phyloP scores from a whole-genome alignment of 768 basidiomycete species.

The Leccinum subgranulosum region DNA sequence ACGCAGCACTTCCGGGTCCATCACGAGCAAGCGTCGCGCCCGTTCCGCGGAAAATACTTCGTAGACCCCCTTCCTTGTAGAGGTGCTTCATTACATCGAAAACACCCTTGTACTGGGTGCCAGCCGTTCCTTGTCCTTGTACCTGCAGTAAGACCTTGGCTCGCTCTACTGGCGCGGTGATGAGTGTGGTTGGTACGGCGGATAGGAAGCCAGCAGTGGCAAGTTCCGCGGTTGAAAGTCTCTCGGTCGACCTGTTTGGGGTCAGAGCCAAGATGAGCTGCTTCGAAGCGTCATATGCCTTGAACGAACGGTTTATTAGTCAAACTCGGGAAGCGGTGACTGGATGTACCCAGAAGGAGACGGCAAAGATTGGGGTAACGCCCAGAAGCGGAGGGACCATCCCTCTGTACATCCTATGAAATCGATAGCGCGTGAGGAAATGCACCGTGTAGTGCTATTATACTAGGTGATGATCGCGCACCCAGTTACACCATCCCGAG shows the following conservation, averaged over 20 bases:
- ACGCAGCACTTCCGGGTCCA: slow-evolving; percentile 96
- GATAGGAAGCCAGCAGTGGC: slow-evolving; percentile 93
- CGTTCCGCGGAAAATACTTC: slow-evolving; percentile 90
- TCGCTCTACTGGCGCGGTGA: slow-evolving; percentile 95
- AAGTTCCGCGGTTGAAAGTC: slow-evolving; percentile 72
- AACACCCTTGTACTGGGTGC: slow-evolving; percentile 83
- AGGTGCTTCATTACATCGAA: slow-evolving; percentile 86
- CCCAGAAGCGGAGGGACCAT: slow-evolving; percentile 92
- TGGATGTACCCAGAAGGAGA: slow-evolving; percentile 87
- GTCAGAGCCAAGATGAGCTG: slow-evolving; percentile 73
- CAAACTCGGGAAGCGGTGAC: not conserved
- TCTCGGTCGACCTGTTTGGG: slow-evolving; percentile 66
- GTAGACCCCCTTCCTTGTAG: slow-evolving; percentile 90
- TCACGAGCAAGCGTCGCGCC: slow-evolving; percentile 92
- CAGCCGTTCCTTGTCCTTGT: slow-evolving; percentile 79
- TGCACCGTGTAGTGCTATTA: not conserved
- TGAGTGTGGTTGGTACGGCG: slow-evolving; percentile 85
- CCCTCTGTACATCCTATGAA: slow-evolving; percentile 76
- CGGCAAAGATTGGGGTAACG: slow-evolving; percentile 96
- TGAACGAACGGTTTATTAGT: slow-evolving; percentile 8
- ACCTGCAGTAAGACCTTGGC: slow-evolving; percentile 97
- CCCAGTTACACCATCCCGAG: slow-evolving; percentile 90
- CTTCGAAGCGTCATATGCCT: slow-evolving; percentile 96
- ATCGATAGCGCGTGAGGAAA: not conserved
- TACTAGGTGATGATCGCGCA: slow-evolving; percentile 29